Evolutionary conservation across 441 rosid genomes (phyloP).

Genomic region (Euphorbia celastroides): DNA sequence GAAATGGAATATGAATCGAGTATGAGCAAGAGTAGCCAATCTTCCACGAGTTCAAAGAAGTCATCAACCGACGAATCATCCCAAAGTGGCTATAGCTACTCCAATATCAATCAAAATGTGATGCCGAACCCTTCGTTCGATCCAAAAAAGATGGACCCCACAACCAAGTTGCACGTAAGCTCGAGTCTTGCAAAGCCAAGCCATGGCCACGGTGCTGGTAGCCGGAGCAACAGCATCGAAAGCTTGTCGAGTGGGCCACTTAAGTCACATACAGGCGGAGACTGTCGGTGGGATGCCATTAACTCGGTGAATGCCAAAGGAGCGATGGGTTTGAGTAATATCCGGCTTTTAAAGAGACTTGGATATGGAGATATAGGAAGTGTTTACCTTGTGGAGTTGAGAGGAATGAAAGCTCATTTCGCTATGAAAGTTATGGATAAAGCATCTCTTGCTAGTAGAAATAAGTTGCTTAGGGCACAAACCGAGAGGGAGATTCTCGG

Average conservation of each 20-base stretch:
- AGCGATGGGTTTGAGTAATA: constrained; percentile 58
- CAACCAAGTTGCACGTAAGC: constrained; percentile 25
- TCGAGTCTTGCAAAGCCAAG: constrained; percentile 21
- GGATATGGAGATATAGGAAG: constrained; percentile 89
- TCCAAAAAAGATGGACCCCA: constrained; percentile 41
- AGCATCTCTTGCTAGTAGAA: constrained; percentile 78
- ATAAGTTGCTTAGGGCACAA: constrained; percentile 75
- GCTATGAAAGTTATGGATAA: constrained; percentile 95
- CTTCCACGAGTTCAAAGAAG: constrained; percentile 9
- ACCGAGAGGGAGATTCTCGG: constrained; percentile 90
- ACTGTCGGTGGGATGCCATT: constrained; percentile 73
- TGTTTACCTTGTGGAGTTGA: constrained; percentile 68
- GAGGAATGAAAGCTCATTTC: constrained; percentile 55
- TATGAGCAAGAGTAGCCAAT: constrained; percentile 11
- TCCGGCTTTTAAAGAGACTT: constrained; percentile 68
- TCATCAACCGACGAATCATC: constrained; percentile 9
- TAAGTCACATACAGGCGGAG: constrained; percentile 85
- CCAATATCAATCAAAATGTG: constrained; percentile 21
- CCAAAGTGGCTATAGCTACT: background rate
- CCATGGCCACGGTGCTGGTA: constrained; percentile 10
- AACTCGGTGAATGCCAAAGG: constrained; percentile 37
- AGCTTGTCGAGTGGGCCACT: constrained; percentile 38
- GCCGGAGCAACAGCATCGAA: constrained; percentile 57
- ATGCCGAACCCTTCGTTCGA: constrained; percentile 20
- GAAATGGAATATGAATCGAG: constrained; percentile 27